Evolutionary conservation across 345 rosid genomes (phyloP).

Genomic region (Eucalyptus pauciflora): DNA sequence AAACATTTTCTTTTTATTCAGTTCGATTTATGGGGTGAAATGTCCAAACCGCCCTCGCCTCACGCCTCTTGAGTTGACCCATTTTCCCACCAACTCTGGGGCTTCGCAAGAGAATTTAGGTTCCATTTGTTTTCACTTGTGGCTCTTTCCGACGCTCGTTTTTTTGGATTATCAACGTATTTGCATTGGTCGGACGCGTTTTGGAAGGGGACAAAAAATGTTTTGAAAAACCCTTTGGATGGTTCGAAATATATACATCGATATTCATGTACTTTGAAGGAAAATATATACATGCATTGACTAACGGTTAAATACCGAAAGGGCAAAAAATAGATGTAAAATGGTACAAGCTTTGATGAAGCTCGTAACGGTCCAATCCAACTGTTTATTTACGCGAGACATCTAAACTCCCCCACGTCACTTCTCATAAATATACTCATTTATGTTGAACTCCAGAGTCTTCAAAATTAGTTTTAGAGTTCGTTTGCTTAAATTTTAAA

Average conservation of each 20-base stretch:
- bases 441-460: accelerated
- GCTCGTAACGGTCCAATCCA: neutral
- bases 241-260: too few relatives aligned
- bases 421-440: neutral
- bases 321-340: too few relatives aligned
- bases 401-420: neutral
- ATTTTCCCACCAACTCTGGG: neutral
- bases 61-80: neutral
- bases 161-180: too few relatives aligned
- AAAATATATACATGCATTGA: too few relatives aligned
- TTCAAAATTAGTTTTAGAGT: neutral
- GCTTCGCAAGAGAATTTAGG: neutral
- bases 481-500: neutral
- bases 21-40: neutral
- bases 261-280: neutral
- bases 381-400: neutral
- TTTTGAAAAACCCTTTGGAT: neutral
- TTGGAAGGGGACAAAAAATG: too few relatives aligned
- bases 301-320: too few relatives aligned
- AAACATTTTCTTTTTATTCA: neutral
- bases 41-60: neutral
- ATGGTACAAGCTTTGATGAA: neutral
- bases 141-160: too few relatives aligned
- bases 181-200: too few relatives aligned
- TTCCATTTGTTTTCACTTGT: too few relatives aligned